phyloP scores from a whole-genome alignment of 2,329 filamentous ascomycete genomes.

The Alternaria panax region DNA sequence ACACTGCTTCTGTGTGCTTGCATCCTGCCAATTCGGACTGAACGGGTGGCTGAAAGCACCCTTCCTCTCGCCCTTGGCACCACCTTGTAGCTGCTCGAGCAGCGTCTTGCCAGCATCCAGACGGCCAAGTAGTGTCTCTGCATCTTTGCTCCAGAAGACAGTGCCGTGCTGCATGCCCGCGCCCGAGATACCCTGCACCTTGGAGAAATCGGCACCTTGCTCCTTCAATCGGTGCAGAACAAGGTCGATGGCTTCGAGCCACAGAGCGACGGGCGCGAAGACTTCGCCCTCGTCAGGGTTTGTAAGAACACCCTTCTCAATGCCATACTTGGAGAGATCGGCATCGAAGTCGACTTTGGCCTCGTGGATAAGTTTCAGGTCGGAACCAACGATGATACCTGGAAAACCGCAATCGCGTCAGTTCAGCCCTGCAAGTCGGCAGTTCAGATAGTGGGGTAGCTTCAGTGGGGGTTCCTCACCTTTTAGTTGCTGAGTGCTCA shows the following conservation, averaged over 20 bases:
- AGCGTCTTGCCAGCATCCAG: slow-evolving; percentile 69
- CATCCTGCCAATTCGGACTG: slow-evolving; percentile 98
- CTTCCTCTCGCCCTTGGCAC: slow-evolving; percentile 49
- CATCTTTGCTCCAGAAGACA: slow-evolving; percentile 84
- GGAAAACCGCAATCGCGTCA: slow-evolving; percentile 23
- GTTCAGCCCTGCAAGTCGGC: slow-evolving; percentile 5
- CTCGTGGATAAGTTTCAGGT: slow-evolving; percentile 80
- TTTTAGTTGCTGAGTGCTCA: slow-evolving; percentile 97
- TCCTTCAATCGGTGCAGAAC: slow-evolving; percentile 77
- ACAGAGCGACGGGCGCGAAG: slow-evolving; percentile 90
- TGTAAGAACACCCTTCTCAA: slow-evolving; percentile 86
- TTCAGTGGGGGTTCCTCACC: slow-evolving; percentile 58
- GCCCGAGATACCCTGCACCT: slow-evolving; percentile 83
- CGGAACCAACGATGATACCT: slow-evolving; percentile 84
- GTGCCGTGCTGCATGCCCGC: slow-evolving; percentile 98
- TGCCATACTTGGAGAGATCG: slow-evolving; percentile 73
- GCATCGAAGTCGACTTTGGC: slow-evolving; percentile 95
- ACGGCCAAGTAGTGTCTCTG: slow-evolving; percentile 67
- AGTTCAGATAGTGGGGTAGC: slow-evolving; percentile 39
- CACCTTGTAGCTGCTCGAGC: slow-evolving; percentile 70
- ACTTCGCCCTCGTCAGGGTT: slow-evolving; percentile 87
- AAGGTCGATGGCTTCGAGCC: slow-evolving; percentile 89
- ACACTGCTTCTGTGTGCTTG: slow-evolving; percentile 90
- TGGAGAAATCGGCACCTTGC: slow-evolving; percentile 73
- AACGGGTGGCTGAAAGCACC: slow-evolving; percentile 81